Evolutionary conservation across 2,329 filamentous ascomycete species (phyloP), one percentile per base, ranked within the genome.

Genomic region (Alternaria incomplexa): DNA sequence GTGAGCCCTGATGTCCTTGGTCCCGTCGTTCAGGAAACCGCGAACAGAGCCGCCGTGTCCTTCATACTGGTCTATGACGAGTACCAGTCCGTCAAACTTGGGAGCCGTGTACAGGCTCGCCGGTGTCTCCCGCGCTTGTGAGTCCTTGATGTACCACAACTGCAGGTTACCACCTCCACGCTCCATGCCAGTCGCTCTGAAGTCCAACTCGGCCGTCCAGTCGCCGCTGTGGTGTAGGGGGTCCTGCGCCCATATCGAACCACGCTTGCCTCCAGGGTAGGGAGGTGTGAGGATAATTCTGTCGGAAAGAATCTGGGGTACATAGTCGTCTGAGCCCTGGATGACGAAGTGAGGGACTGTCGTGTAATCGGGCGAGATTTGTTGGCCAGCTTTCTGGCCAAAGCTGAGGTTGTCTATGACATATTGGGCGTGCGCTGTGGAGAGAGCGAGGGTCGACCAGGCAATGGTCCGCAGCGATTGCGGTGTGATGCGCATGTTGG

Each of bases 21-120:
- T 88, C 52, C 94, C 95, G 79, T 98, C 96, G 82, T 98, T 99
- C 69, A 99, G 83, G 83, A 98, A 99, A 17, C 92, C 96, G 62
- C 96, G 88, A 67, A 99, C 85, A 81, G 91, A 93, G 69, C 96
- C 96, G 55, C 89, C 89, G 61, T 84, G 83, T 69, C 93, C 91
- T 58, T 92, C 91, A 75, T 96, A 91, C 65, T 91, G 90, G 81
- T 98, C 95, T 57, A 99, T 81, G 23, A 96, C 90, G 61, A 99
- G 83, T 32, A 89, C 94, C 69, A 99, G 83, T n/a, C 96, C 96
- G 73, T 98, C 95, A 73, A 97, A 99, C 71, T 88, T 88, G 57
- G 88, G 88, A 10, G 91, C 90, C 1, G 91, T 96, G 82, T 97
- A 97, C 70, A 97, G 88, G 80, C 92, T 96, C 67, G 88, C 87